A percentile compares a stretch with the other conserved stretches of the same genome.
These are phyloP conservation scores for Epichloe coenophiala DNA, from an alignment of 2,329 filamentous ascomycete genomes.

Conservation along the genomic window DNA sequence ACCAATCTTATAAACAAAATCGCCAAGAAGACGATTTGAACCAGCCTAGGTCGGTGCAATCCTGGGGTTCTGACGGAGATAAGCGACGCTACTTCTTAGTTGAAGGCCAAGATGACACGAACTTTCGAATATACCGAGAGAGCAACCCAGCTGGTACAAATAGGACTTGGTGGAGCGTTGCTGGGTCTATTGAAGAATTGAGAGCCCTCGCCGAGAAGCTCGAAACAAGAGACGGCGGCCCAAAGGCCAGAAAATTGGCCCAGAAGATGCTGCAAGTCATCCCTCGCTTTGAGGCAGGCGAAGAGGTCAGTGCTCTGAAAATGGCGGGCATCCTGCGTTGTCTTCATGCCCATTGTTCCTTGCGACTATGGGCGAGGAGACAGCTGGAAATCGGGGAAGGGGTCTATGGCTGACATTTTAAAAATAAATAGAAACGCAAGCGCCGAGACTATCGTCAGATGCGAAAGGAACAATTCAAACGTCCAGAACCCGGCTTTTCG, in stretches of 20 bases:
- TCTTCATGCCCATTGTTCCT: too few species aligned
- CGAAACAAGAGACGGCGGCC: conserved; percentile 61
- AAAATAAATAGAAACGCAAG: conserved; percentile 59
- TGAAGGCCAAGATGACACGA: conserved; percentile 86
- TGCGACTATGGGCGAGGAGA: background rate
- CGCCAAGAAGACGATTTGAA: conserved; percentile 70
- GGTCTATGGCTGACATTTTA: conserved; percentile 7
- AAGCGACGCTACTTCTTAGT: conserved; percentile 89
- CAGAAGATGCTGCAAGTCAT: conserved; percentile 68
- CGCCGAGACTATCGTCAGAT: conserved; percentile 81
- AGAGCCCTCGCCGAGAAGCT: conserved; percentile 63
- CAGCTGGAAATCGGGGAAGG: background rate
- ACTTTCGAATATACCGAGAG: conserved; percentile 88
- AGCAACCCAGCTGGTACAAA: conserved; percentile 69
- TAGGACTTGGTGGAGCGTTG: conserved; percentile 83
- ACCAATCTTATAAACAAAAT: conserved; percentile 75
- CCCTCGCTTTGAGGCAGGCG: conserved; percentile 81
- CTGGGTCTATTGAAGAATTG: conserved; percentile 80
- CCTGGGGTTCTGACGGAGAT: conserved; percentile 81
- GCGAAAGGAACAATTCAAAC: conserved; percentile 75
- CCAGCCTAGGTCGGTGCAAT: conserved; percentile 76
- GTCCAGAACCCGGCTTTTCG: conserved; percentile 80
- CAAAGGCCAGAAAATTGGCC: conserved; percentile 64
- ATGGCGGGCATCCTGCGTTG: background rate
- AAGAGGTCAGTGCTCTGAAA: conserved; percentile 52